Evolutionary conservation across 2,329 filamentous ascomycete genomes (phyloP).

Genomic region (Pestalotiopsis sp.): DNA sequence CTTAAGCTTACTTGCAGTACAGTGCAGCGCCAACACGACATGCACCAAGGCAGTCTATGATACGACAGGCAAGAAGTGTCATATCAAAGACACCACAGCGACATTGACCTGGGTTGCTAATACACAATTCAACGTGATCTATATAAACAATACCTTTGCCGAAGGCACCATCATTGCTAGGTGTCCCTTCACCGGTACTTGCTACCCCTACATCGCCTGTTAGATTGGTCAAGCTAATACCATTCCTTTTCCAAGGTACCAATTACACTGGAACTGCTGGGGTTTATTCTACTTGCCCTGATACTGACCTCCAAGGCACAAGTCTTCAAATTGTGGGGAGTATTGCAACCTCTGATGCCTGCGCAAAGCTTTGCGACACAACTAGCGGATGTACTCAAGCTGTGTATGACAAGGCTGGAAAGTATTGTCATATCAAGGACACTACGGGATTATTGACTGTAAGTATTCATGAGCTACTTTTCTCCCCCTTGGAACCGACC

Average conservation of each 20-base stretch:
- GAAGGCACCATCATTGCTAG: slow-evolving; percentile 4
- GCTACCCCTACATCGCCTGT: not conserved
- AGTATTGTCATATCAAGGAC: slow-evolving; percentile 18
- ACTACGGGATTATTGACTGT: not conserved
- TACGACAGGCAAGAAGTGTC: not conserved
- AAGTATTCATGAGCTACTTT: not conserved
- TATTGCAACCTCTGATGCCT: not conserved
- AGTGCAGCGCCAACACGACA: not conserved
- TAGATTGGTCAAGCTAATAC: not conserved
- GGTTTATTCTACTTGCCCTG: not conserved
- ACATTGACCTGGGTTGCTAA: slow-evolving; percentile 1
- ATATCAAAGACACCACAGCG: slow-evolving; percentile 10
- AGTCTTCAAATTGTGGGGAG: not conserved
- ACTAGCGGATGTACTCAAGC: slow-evolving; percentile 14
- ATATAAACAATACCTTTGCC: slow-evolving; percentile 3
- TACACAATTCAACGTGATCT: slow-evolving; percentile 3
- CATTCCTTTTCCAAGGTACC: not conserved
- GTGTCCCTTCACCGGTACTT: not conserved
- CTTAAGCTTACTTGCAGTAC: not conserved
- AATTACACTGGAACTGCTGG: not conserved
- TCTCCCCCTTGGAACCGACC: not conserved
- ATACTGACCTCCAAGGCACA: slow-evolving; percentile 10
- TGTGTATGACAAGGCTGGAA: slow-evolving; percentile 12
- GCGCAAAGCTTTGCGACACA: slow-evolving; percentile 8
- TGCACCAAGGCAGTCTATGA: slow-evolving; percentile 8